Base-by-base conservation (phyloP, 1,139 yeast genomes). In the Diutina rugosa region DNA sequence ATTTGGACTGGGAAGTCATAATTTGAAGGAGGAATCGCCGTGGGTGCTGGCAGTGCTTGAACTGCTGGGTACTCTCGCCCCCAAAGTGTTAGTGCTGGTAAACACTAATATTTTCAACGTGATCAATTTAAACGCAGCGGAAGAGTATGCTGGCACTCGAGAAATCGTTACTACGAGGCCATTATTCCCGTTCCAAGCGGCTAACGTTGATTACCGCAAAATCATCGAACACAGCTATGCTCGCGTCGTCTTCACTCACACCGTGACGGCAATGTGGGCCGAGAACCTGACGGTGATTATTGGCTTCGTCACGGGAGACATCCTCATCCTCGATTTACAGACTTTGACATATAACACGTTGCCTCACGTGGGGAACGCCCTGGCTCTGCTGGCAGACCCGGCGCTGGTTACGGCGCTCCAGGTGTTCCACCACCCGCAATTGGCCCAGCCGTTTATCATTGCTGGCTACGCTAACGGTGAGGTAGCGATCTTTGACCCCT, bases 1-100 rank as follows among this genome's bases (percentile, higher is more conserved):
- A 46, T 46, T 46, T 12, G 29, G n/a, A 6, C 1, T 64, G 65
- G 6, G 54, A 61, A 30, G 59, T 63, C 28, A 56, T 56, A 35
- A 35, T 7, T 51, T 61, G 35, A 51, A 55, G 5, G 46, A 21
- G 28, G 52, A 38, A 14, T 18, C 56, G 18, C 54, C 16, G 38
- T 16, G 32, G 16, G 46, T 38, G 5, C 54, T 32, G 54, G 16
- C 21, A 32, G 56, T 55, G 12, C 28, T 55, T 1, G 35, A 18
- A 18, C 16, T 18, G 7, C 51, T 29, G 10, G 57, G 53, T n/a
- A 51, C 41, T 10, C 10, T 46, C 6, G 54, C 59, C 18, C 58
- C 59, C 2, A 32, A 18, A 28, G 41, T 38, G 9, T 12, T 51
- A 7, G 54, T 51, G 29, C 46, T 38, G 54, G 30, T 26, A 4